Evolutionary conservation across 371 early-diverging fungal species (phyloP), one percentile per base, ranked within the genome.

Genomic region (Mucor piriformis): DNA sequence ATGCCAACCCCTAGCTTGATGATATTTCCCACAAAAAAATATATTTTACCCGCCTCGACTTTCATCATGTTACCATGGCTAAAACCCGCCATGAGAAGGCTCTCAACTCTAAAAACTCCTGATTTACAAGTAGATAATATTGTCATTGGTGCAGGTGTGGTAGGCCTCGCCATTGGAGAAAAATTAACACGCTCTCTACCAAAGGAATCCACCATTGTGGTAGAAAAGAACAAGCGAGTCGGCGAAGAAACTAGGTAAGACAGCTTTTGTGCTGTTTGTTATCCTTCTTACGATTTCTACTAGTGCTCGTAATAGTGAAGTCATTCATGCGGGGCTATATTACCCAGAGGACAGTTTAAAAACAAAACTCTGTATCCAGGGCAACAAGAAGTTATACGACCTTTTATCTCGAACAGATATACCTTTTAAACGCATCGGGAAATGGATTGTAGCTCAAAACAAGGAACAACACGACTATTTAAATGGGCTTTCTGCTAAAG

Each of bases 291-390:
- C 13, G 15, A 33, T 47, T 32, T 18, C 6, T 42, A n/a, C 15
- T 56, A 88, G 92, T 64, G 88, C 95, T n/a, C 76, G 95, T 18
- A 95, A 95, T 78, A 92, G 92, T 60, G 92, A 94, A 62, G 94
- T 95, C 11, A 95, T 95, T 63, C 95, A 95, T 64, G 94, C 92
- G 7, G 95, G 95, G 0, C 76, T 95, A 8, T 94, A 95, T 74
- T 95, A 95, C 52, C 92, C 94, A 2, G 61, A 60, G 11, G 75
- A 85, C 53, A 91, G 90, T 49, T 71, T 95, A 34, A 94, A 93
- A 63, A 92, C 93, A 3, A 59, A 57, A 32, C 76, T 95, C 8
- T 95, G 95, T 66, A 88, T 94, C 32, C 77, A 84, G 7, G 95
- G 95, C 38, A 91, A 87, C 32, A 58, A 72, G 0, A 64, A 86